These are phyloP conservation scores for Malbranchea cinnamomea DNA, from an alignment of 2,329 filamentous ascomycete genomes.

Conservation along the genomic window DNA sequence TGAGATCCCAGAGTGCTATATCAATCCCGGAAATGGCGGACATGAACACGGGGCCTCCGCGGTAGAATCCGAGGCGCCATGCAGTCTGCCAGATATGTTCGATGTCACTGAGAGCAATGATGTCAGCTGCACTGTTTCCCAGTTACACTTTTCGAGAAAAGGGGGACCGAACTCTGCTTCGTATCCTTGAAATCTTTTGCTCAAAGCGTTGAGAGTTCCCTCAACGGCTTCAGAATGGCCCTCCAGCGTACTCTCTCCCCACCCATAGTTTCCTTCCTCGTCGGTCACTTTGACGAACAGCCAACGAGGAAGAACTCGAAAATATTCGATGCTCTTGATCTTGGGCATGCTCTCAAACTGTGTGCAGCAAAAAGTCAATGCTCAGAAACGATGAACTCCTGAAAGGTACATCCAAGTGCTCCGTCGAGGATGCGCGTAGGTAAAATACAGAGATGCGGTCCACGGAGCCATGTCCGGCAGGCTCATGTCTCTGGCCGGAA, in stretches of 20 bases:
- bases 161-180: constrained; percentile 48
- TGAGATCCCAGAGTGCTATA: constrained; percentile 68
- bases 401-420: too few species aligned
- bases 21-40: constrained; percentile 62
- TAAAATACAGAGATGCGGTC: too few species aligned
- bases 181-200: constrained; percentile 45
- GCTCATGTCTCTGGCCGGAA: too few species aligned
- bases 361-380: too few species aligned
- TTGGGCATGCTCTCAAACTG: constrained; percentile 37
- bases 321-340: constrained; percentile 55
- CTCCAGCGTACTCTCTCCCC: constrained; percentile 62
- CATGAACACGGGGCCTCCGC: constrained; percentile 69
- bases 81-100: constrained; percentile 67
- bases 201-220: constrained; percentile 55
- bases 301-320: constrained; percentile 60
- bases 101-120: constrained; percentile 42
- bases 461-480: too few species aligned
- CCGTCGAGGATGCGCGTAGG: too few species aligned
- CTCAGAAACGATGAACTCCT: too few species aligned
- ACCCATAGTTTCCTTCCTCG: constrained; percentile 47
- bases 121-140: background rate
- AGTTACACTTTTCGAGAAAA: background rate
- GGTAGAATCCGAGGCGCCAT: constrained; percentile 59
- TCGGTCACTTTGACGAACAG: constrained; percentile 65
- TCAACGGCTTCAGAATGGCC: constrained; percentile 62